phyloP scores from a whole-genome alignment of 805 yeast species.

The Cyberlindnera meyerae region DNA sequence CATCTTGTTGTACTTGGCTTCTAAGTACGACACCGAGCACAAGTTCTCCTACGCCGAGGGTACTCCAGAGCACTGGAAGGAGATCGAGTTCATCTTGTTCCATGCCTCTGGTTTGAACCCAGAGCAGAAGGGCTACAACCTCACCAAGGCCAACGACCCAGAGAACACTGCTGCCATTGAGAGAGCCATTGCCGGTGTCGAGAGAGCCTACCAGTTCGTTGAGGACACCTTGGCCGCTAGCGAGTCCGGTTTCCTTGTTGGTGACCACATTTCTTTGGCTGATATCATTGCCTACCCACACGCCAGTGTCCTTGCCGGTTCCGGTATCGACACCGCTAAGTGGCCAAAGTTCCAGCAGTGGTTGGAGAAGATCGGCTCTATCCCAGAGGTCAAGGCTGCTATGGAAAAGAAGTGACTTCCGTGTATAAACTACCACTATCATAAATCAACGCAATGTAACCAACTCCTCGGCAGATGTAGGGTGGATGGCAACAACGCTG shows the following conservation, averaged over 20 bases:
- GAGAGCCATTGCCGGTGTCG: slow-evolving; percentile 42
- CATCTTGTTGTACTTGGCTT: slow-evolving; percentile 51
- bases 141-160: slow-evolving; percentile 37
- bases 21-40: slow-evolving; percentile 50
- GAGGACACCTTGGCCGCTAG: slow-evolving; percentile 43
- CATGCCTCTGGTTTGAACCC: slow-evolving; percentile 58
- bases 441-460: slow-evolving; percentile 58
- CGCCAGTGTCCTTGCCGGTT: slow-evolving; percentile 11
- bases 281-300: slow-evolving; percentile 45
- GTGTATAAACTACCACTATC: too few relatives aligned
- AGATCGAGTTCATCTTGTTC: slow-evolving; percentile 48
- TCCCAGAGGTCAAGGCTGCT: slow-evolving; percentile 13
- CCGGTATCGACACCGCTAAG: slow-evolving; percentile 7
- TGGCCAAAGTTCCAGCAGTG: slow-evolving; percentile 17
- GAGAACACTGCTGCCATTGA: slow-evolving; percentile 36
- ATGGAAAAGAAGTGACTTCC: slow-evolving; percentile 4
- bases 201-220: slow-evolving; percentile 45
- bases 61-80: slow-evolving; percentile 43
- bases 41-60: slow-evolving; percentile 34
- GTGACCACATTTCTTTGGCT: slow-evolving; percentile 53
- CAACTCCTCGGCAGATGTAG: slow-evolving; percentile 96
- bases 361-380: slow-evolving; percentile 8
- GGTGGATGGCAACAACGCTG: slow-evolving; percentile 95
- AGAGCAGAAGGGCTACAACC: slow-evolving; percentile 51
- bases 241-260: slow-evolving; percentile 48